Percentiles rank a stretch among this genome's conserved stretches.
Conservation (phyloP, 331 rosid genomes). For the Stylosanthes scabra region DNA sequence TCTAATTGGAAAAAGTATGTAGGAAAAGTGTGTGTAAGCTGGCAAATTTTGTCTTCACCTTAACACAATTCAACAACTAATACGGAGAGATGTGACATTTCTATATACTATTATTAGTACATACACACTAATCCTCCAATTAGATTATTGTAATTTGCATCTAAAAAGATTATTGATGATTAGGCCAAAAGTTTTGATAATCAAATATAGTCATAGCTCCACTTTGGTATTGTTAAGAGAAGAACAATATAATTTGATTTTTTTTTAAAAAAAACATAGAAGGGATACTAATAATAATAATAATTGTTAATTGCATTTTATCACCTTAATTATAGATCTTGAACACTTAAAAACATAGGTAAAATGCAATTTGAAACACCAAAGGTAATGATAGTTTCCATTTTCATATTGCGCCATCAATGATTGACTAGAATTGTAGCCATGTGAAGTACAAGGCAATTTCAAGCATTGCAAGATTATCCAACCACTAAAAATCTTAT, state of each 20-base stretch:
- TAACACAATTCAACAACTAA: conserved; percentile 47
- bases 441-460: conserved; percentile 58
- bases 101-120: neutral
- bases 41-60: conserved; percentile 56
- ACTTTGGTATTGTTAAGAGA: conserved; percentile 49
- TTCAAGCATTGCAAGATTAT: conserved; percentile 44
- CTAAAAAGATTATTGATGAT: conserved; percentile 39
- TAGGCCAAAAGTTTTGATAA: conserved; percentile 45
- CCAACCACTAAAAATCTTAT: conserved; percentile 21
- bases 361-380: neutral
- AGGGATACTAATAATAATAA: conserved; percentile 14
- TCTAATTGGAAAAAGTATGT: conserved; percentile 30
- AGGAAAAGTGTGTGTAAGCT: conserved; percentile 39
- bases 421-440: conserved; percentile 64
- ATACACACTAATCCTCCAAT: conserved; percentile 37
- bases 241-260: conserved; percentile 12
- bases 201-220: conserved; percentile 45
- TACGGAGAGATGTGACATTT: conserved; percentile 43
- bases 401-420: conserved; percentile 52
- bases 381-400: conserved; percentile 53
- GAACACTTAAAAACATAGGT: too few species aligned
- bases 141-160: conserved; percentile 40
- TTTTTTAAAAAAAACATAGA: conserved; percentile 1
- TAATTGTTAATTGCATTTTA: too few species aligned
- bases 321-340: too few species aligned